Percentiles rank a stretch among this genome's conserved stretches.
phyloP scores from a whole-genome alignment of 805 yeast genomes.

The Myxozyma kluyveri region DNA sequence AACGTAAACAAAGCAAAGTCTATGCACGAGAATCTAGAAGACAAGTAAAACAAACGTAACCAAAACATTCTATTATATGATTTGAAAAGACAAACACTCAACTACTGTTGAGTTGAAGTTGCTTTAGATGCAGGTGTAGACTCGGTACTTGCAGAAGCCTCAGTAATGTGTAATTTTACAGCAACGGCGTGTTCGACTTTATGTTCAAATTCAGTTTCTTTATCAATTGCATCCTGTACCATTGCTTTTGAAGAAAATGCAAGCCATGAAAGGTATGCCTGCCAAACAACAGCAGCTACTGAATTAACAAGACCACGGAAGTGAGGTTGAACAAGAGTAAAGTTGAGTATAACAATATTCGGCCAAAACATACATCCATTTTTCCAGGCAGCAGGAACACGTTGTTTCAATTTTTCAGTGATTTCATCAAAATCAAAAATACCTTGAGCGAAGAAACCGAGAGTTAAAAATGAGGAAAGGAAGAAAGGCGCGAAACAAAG shows the following conservation, averaged over 20 bases:
- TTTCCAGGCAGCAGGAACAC: conserved; percentile 28
- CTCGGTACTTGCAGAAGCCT: conserved; percentile 11
- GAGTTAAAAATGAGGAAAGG: conserved; percentile 21
- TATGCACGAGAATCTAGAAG: background rate
- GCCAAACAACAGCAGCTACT: conserved; percentile 25
- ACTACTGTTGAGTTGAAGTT: background rate
- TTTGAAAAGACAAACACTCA: background rate
- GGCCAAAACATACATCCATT: conserved; percentile 31
- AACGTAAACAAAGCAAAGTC: no score
- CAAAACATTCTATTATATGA: background rate
- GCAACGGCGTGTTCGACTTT: conserved; percentile 10
- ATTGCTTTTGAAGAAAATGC: conserved; percentile 15
- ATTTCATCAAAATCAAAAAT: conserved; percentile 11
- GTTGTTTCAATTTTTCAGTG: conserved; percentile 7
- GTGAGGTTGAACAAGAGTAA: conserved; percentile 28
- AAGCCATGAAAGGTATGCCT: conserved; percentile 26
- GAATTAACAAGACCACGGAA: conserved; percentile 28
- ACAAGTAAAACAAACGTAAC: background rate
- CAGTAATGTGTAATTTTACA: conserved; percentile 10
- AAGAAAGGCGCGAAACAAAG: conserved; percentile 25
- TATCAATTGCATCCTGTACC: conserved; percentile 18
- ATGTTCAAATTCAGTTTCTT: conserved; percentile 16
- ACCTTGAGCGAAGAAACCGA: conserved; percentile 23
- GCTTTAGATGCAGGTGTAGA: background rate
- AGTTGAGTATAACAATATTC: conserved; percentile 23